phyloP scores from a whole-genome alignment of 306 rosid species.

The Vigna mungo region DNA sequence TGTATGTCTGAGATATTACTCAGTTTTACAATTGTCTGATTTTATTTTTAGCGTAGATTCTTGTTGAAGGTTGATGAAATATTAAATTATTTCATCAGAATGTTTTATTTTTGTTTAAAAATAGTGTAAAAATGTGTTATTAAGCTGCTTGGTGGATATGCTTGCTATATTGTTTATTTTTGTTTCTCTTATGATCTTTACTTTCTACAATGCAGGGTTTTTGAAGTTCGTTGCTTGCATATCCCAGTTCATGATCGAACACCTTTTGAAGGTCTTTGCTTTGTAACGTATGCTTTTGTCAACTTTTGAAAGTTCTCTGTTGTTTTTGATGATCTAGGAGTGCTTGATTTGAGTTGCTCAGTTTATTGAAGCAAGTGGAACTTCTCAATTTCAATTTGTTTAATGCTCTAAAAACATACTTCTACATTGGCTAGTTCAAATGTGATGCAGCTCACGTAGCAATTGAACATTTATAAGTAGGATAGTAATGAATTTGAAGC shows the following conservation, averaged over 20 bases:
- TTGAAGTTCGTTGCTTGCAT: constrained; percentile 93
- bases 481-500: neutral
- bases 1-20: neutral
- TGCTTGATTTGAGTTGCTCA: neutral
- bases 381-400: neutral
- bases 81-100: too few relatives aligned
- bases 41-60: neutral
- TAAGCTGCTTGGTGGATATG: constrained; percentile 19
- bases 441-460: neutral
- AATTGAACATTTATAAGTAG: neutral
- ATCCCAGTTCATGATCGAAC: constrained; percentile 86
- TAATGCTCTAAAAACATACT: constrained; percentile 3
- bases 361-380: neutral
- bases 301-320: constrained; percentile 26
- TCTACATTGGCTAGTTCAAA: neutral
- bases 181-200: constrained; percentile 11
- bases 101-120: too few relatives aligned
- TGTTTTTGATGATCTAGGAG: constrained; percentile 1
- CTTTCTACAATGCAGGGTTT: constrained; percentile 64
- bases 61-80: constrained; percentile 29
- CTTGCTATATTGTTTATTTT: constrained; percentile 29
- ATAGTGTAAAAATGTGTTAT: too few relatives aligned
- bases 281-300: constrained; percentile 43
- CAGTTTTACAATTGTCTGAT: neutral
- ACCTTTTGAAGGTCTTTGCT: constrained; percentile 82